A percentile compares a stretch with the other conserved stretches of the same genome.
Conservation (phyloP, 148 eudicot species). For the Chenopodium suecicum region DNA sequence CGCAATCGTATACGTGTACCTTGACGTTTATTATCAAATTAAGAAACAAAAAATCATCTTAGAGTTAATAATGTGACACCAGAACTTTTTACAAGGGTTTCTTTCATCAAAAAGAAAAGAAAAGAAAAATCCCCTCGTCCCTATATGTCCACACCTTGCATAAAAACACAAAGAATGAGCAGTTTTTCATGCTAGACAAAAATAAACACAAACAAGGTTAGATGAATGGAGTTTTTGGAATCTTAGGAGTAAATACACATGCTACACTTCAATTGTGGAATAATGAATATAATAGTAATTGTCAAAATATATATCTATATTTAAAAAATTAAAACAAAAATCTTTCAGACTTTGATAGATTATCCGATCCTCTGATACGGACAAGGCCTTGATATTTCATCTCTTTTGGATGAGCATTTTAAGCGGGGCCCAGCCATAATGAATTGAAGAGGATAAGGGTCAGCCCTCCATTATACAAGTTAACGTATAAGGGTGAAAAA, state of each 20-base stretch:
- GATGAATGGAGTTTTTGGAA: slow-evolving; percentile 15
- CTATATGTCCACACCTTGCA: not conserved
- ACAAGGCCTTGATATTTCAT: not conserved
- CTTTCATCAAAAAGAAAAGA: too few relatives aligned
- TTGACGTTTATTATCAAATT: too few relatives aligned
- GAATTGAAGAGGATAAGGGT: not conserved
- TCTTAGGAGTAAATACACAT: slow-evolving; percentile 21
- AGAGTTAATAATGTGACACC: too few relatives aligned
- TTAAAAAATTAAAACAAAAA: not conserved
- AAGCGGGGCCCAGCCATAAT: not conserved
- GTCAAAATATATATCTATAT: not conserved
- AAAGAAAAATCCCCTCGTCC: too few relatives aligned
- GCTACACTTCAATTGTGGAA: not conserved
- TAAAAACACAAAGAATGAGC: not conserved
- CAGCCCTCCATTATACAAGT: too few relatives aligned
- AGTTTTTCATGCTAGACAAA: not conserved
- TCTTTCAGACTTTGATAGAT: not conserved
- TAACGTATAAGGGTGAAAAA: not conserved
- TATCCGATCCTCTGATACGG: not conserved
- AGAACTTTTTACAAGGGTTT: too few relatives aligned
- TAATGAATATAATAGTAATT: not conserved
- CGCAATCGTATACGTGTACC: too few relatives aligned
- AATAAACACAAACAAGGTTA: slow-evolving; percentile 8
- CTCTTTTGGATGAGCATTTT: not conserved
- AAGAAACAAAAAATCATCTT: too few relatives aligned